Conservation (phyloP, 495 filamentous ascomycete genomes). For the Penicillium roqueforti region DNA sequence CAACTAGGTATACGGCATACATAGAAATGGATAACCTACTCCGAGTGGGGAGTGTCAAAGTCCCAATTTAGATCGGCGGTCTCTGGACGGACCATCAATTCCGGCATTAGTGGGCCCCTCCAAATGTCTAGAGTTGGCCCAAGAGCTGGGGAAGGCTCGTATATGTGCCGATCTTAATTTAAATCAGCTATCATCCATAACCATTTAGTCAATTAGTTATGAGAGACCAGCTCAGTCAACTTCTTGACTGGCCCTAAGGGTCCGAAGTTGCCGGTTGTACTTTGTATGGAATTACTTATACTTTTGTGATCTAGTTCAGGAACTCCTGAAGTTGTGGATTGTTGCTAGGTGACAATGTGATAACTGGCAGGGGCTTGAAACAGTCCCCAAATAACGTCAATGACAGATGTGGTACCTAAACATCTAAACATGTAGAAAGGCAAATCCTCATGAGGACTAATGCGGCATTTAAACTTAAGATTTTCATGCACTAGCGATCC, state of each 20-base stretch:
- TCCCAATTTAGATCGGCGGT: slow-evolving; percentile 14
- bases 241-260: background rate
- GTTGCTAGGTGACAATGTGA: background rate
- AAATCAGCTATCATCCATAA: background rate
- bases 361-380: background rate
- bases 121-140: background rate
- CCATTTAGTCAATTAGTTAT: too few species aligned
- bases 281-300: background rate
- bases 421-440: background rate
- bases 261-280: background rate
- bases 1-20: background rate
- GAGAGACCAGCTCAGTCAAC: background rate
- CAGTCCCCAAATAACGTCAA: background rate
- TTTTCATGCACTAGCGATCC: background rate
- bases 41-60: slow-evolving; percentile 9
- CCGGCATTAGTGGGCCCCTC: background rate
- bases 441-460: background rate
- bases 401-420: background rate
- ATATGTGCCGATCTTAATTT: slow-evolving; percentile 16
- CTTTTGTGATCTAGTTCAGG: background rate
- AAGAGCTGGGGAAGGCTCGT: slow-evolving; percentile 4
- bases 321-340: background rate
- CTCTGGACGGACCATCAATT: background rate
- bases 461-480: background rate
- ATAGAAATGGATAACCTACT: too few species aligned